phyloP scores from a whole-genome alignment of 2,329 filamentous ascomycete species.

The Pseudofabraea citricarpa region DNA sequence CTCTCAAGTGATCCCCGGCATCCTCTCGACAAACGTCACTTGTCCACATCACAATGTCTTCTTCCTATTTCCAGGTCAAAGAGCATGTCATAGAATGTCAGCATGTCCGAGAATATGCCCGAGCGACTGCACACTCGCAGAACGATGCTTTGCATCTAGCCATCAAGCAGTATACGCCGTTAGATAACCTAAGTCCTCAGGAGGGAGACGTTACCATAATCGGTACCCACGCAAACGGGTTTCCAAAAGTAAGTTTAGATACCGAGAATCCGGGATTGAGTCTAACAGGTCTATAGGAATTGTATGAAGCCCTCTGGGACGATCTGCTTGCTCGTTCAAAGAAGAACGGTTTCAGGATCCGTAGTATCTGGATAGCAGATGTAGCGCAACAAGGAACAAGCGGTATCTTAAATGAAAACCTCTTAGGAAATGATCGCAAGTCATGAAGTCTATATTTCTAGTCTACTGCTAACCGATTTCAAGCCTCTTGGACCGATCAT shows the following conservation, averaged over 20 bases:
- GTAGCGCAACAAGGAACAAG: constrained; percentile 81
- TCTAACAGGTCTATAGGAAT: no score
- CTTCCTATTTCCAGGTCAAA: constrained; percentile 54
- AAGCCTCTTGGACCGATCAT: constrained; percentile 83
- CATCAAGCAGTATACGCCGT: constrained; percentile 84
- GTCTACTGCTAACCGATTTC: constrained; percentile 7
- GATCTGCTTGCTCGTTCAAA: constrained; percentile 62
- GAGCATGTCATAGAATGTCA: constrained; percentile 71
- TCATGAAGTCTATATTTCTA: constrained; percentile 11
- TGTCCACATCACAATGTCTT: constrained; percentile 17
- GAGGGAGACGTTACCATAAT: constrained; percentile 79
- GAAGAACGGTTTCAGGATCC: constrained; percentile 61
- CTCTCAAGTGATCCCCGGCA: no score
- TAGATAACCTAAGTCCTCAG: constrained; percentile 59
- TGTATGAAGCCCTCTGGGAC: constrained; percentile 91
- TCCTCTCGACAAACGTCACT: no score
- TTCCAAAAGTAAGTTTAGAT: constrained; percentile 64
- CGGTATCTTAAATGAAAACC: constrained; percentile 68
- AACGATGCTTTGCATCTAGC: constrained; percentile 70
- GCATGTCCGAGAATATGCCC: constrained; percentile 78
- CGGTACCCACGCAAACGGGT: constrained; percentile 82
- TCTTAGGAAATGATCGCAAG: constrained; percentile 80
- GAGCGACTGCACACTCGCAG: constrained; percentile 65
- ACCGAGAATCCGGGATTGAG: no score
- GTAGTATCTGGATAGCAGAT: constrained; percentile 86